Conservation (phyloP, 176 grass and related monocot genomes). For the Dactylis glomerata region DNA sequence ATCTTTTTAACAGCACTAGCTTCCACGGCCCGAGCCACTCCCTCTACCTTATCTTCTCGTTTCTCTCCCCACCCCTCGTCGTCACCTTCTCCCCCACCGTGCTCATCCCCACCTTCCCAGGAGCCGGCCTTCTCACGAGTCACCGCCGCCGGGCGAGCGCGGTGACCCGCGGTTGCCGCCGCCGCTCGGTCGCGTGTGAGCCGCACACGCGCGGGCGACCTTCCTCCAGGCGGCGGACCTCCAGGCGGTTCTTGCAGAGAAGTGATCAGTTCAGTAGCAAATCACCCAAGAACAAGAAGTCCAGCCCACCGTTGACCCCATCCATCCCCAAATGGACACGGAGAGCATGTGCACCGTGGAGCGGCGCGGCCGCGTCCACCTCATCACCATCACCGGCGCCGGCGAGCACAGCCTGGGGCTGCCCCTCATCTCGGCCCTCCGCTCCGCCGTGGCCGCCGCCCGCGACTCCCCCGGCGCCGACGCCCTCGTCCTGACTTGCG, state of each 20-base stretch:
- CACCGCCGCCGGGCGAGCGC: no score
- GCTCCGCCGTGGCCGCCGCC: conserved; percentile 29
- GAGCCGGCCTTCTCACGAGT: no score
- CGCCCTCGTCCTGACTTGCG: conserved; percentile 52
- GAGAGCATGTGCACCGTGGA: conserved; percentile 44
- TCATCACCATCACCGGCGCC: conserved; percentile 62
- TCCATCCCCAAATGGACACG: conserved; percentile 2
- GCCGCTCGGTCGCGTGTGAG: no score
- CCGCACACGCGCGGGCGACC: no score
- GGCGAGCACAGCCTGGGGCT: conserved; percentile 60
- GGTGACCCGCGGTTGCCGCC: no score
- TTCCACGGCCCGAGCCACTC: no score
- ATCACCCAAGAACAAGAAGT: not conserved
- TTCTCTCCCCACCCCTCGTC: no score
- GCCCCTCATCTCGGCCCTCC: conserved; percentile 36
- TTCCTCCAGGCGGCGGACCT: no score
- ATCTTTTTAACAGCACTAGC: no score
- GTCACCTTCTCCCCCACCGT: no score
- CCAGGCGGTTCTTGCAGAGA: not conserved
- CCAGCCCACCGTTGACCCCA: not conserved
- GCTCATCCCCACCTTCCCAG: no score
- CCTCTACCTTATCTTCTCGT: no score
- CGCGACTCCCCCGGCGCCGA: conserved; percentile 8
- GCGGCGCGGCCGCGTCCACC: conserved; percentile 47
- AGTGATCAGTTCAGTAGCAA: not conserved